Conservation (phyloP, 78 protist species). For the Salpingoeca rosetta region DNA sequence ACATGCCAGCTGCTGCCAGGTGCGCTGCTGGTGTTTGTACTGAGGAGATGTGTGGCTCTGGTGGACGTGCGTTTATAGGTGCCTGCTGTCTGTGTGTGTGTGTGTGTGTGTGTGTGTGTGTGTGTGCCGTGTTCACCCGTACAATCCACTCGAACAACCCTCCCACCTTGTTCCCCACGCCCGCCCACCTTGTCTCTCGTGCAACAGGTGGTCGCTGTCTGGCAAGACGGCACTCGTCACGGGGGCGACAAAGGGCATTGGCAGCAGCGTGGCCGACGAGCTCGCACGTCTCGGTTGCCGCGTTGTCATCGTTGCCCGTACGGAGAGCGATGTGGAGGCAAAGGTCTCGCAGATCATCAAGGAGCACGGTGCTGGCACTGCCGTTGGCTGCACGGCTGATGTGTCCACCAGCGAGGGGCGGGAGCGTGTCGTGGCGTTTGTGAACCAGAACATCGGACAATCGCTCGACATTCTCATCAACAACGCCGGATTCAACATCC, state of each 20-base stretch:
- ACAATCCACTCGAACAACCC: no score
- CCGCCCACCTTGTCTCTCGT: no score
- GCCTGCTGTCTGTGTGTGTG: no score
- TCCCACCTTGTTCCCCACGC: no score
- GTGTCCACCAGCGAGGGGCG: neutral
- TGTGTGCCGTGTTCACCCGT: no score
- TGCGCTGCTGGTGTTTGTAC: no score
- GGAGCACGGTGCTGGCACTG: neutral
- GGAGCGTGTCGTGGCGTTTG: neutral
- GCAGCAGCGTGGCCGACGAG: constrained; percentile 17
- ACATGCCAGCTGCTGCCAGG: no score
- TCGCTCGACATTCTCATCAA: constrained; percentile 9
- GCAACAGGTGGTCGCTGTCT: neutral
- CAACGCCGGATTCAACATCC: constrained; percentile 31
- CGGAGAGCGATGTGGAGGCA: neutral
- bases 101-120: no score
- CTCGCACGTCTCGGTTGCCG: neutral
- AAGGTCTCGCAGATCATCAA: neutral
- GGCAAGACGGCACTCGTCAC: constrained; percentile 2
- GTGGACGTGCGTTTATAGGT: no score
- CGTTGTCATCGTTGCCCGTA: neutral
- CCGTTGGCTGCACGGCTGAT: neutral
- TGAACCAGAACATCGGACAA: neutral
- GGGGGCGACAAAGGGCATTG: constrained; percentile 28
- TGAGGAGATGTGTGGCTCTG: no score